phyloP scores from a whole-genome alignment of 163 green algal species.

The Scenedesmus sp. region DNA sequence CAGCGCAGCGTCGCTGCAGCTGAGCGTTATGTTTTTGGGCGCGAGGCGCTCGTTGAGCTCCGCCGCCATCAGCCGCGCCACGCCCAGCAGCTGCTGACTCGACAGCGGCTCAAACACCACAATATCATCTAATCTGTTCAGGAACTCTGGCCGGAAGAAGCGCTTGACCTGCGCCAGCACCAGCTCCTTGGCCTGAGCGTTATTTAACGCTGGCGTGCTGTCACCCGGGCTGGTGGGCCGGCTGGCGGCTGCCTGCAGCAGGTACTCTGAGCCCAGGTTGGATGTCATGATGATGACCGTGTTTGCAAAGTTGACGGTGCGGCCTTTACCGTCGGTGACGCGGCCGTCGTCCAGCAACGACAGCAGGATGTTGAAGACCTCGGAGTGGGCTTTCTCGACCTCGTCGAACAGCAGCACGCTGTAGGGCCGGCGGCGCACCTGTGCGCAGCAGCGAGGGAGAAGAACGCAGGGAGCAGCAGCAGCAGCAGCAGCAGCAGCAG shows the following conservation, averaged over 20 bases:
- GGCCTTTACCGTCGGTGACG: conserved; percentile 90
- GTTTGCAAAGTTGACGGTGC: conserved; percentile 90
- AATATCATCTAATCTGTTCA: conserved; percentile 86
- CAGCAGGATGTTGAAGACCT: conserved; percentile 87
- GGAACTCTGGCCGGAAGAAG: conserved; percentile 94
- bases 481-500: background rate
- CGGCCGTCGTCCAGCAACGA: conserved; percentile 90
- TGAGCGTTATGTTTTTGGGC: conserved; percentile 77
- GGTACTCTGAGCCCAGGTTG: conserved; percentile 83
- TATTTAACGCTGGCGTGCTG: background rate
- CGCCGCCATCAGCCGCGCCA: conserved; percentile 64
- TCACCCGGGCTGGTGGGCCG: conserved; percentile 55
- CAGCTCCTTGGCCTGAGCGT: conserved; percentile 74
- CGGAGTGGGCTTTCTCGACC: conserved; percentile 76
- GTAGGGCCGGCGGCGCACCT: conserved; percentile 75
- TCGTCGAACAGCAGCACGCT: conserved; percentile 83
- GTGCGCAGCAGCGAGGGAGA: background rate
- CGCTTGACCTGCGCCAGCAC: conserved; percentile 73
- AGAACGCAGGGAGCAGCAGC: background rate
- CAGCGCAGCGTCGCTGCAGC: conserved; percentile 82
- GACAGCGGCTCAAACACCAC: conserved; percentile 86
- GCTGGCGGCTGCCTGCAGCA: conserved; percentile 63
- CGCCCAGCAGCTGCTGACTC: conserved; percentile 42
- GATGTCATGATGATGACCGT: conserved; percentile 93
- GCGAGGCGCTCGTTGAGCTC: conserved; percentile 78